Percentiles rank a stretch among this genome's conserved stretches.
Conservation (phyloP, 2,329 filamentous ascomycete species). For the Pseudocercospora fuligena region DNA sequence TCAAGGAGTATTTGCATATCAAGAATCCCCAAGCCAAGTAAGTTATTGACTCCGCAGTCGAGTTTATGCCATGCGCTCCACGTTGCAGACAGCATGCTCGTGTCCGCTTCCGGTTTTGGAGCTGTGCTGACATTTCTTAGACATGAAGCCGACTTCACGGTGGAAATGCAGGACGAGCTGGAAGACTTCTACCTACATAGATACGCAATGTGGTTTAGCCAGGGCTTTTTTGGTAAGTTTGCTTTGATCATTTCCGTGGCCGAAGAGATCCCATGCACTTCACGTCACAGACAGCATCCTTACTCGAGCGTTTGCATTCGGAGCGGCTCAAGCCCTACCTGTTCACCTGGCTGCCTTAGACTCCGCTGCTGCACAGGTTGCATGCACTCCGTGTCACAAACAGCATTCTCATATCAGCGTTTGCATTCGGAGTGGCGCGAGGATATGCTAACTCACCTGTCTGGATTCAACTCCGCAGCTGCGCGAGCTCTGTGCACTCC, state of each 20-base stretch:
- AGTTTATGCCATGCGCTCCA: neutral
- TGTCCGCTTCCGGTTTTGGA: neutral
- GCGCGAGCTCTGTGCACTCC: neutral
- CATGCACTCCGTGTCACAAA: too few species aligned
- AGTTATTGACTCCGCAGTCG: neutral
- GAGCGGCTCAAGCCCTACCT: too few species aligned
- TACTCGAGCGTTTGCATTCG: too few species aligned
- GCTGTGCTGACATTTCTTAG: neutral
- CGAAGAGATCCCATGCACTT: neutral
- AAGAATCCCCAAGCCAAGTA: slow-evolving; percentile 77
- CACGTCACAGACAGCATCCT: too few species aligned
- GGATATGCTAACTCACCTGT: too few species aligned
- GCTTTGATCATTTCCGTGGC: neutral
- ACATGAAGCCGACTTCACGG: slow-evolving; percentile 74
- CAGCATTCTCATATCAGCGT: too few species aligned
- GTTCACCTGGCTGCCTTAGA: too few species aligned
- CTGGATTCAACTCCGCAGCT: too few species aligned
- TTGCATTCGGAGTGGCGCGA: too few species aligned
- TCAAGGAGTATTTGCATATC: slow-evolving; percentile 82
- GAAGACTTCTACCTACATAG: slow-evolving; percentile 86
- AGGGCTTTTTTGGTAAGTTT: slow-evolving; percentile 73
- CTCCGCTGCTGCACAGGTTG: too few species aligned
- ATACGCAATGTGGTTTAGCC: slow-evolving; percentile 95
- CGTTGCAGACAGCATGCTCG: neutral
- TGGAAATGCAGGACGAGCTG: slow-evolving; percentile 84